These are phyloP conservation scores for Aspergillus persii DNA, from an alignment of 2,329 filamentous ascomycete species.

Conservation along the genomic window DNA sequence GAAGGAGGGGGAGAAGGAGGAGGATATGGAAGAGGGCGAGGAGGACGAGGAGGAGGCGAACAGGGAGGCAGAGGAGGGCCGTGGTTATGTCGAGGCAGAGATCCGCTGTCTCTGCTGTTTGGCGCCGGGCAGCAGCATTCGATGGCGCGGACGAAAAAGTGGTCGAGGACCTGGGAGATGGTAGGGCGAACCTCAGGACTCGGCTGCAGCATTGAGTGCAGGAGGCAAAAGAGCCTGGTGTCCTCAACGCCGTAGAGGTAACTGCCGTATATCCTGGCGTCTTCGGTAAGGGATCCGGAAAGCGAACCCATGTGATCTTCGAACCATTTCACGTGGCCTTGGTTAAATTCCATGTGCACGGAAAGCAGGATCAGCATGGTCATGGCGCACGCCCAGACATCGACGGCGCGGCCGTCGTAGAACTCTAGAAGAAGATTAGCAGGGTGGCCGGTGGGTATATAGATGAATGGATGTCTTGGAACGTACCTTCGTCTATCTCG, in stretches of 20 bases:
- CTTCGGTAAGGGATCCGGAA: too few species aligned
- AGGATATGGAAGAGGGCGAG: too few species aligned
- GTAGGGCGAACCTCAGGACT: slow-evolving; percentile 68
- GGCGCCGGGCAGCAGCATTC: slow-evolving; percentile 70
- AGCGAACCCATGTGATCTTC: too few species aligned
- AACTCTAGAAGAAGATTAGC: not conserved
- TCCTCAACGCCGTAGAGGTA: not conserved
- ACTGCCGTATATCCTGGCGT: too few species aligned
- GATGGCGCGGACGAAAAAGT: slow-evolving; percentile 70
- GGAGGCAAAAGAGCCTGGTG: slow-evolving; percentile 35
- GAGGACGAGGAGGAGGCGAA: too few species aligned
- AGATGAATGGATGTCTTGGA: not conserved
- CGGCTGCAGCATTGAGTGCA: slow-evolving; percentile 81
- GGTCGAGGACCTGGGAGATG: slow-evolving; percentile 66
- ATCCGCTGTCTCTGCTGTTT: not conserved
- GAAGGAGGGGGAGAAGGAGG: too few species aligned
- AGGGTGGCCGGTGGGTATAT: not conserved
- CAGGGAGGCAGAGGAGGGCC: not conserved
- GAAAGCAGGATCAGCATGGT: not conserved
- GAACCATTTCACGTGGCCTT: too few species aligned
- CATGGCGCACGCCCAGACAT: not conserved
- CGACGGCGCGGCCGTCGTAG: not conserved
- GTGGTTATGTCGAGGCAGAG: not conserved
- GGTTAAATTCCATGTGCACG: too few species aligned
- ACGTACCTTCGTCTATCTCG: not conserved